A percentile compares a stretch with the other conserved stretches of the same genome.
Evolutionary conservation across 2,329 filamentous ascomycete species (phyloP).

Genomic region (Boeremia exigua): DNA sequence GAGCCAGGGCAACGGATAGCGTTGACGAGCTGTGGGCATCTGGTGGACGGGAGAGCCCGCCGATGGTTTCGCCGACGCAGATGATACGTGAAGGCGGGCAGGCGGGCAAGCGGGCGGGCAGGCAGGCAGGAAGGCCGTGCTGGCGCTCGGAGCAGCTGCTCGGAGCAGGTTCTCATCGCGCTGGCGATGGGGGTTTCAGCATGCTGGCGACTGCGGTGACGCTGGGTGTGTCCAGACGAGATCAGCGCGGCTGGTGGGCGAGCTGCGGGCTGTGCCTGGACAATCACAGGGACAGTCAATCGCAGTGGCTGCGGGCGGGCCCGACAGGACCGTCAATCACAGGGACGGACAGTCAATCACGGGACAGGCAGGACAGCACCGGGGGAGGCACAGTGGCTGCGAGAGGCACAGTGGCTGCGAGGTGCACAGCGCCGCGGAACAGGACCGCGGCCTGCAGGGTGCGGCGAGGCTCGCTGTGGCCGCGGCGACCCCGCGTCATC

Average conservation of each 20-base stretch:
- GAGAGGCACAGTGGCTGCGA: background rate
- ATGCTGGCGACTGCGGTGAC: slow-evolving; percentile 5
- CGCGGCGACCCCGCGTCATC: too few species aligned
- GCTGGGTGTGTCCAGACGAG: slow-evolving; percentile 19
- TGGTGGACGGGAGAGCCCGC: slow-evolving; percentile 19
- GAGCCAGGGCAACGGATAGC: slow-evolving; percentile 23
- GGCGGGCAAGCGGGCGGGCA: slow-evolving; percentile 1
- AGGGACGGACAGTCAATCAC: background rate
- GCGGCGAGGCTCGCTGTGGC: too few species aligned
- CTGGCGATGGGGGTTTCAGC: slow-evolving; percentile 1
- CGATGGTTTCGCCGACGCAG: slow-evolving; percentile 23
- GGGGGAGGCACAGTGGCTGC: too few species aligned
- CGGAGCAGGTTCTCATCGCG: background rate
- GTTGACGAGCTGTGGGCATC: slow-evolving; percentile 20
- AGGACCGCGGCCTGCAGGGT: too few species aligned
- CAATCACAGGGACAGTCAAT: background rate
- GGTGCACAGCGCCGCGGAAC: too few species aligned
- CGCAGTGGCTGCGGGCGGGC: too few species aligned
- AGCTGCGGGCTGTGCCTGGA: slow-evolving; percentile 1
- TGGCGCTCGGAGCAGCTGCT: background rate
- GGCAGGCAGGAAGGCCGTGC: slow-evolving; percentile 13
- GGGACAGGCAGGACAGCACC: too few species aligned
- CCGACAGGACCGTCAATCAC: background rate
- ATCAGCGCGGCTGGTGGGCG: slow-evolving; percentile 19
- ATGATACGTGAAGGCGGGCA: slow-evolving; percentile 1